Evolutionary conservation across 2,329 filamentous ascomycete species (phyloP).

Genomic region (Calonectria hawksworthii): DNA sequence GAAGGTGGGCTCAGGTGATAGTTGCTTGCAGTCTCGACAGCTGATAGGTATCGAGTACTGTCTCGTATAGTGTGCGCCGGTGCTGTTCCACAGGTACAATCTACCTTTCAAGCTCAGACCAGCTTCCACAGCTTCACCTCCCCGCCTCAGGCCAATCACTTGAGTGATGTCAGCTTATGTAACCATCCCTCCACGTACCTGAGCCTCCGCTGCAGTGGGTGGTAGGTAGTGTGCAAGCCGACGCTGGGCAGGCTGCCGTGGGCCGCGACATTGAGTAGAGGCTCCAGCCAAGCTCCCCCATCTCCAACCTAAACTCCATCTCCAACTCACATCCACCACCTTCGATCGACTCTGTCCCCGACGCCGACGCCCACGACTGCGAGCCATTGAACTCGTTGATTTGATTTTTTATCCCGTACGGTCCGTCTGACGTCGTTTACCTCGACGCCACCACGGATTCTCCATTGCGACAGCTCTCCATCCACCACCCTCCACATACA

Average conservation of each 20-base stretch:
- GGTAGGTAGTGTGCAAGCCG: conserved; percentile 23
- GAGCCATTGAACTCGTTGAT: not conserved
- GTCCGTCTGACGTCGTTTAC: not conserved
- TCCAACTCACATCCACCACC: conserved; percentile 33
- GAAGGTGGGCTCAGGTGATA: conserved; percentile 9
- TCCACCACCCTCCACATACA: conserved; percentile 30
- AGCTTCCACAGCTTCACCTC: conserved; percentile 25
- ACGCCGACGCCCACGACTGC: conserved; percentile 7
- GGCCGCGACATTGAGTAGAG: conserved; percentile 52
- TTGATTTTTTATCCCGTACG: not conserved
- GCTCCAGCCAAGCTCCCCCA: conserved; percentile 28
- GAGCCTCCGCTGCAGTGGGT: not conserved
- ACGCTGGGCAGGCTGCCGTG: conserved; percentile 51
- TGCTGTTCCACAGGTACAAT: not conserved
- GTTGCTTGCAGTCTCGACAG: not conserved
- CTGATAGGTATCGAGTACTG: conserved; percentile 29
- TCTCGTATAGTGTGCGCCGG: fast-evolving
- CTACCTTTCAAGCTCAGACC: not conserved
- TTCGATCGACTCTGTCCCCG: conserved; percentile 33
- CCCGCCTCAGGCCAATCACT: conserved; percentile 48
- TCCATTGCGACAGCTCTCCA: conserved; percentile 6
- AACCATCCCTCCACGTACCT: conserved; percentile 33
- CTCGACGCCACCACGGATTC: not conserved
- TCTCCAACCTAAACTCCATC: conserved; percentile 26
- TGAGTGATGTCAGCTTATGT: conserved; percentile 45